Conservation (phyloP, 495 filamentous ascomycete genomes). For the Durotheca rogersii region DNA sequence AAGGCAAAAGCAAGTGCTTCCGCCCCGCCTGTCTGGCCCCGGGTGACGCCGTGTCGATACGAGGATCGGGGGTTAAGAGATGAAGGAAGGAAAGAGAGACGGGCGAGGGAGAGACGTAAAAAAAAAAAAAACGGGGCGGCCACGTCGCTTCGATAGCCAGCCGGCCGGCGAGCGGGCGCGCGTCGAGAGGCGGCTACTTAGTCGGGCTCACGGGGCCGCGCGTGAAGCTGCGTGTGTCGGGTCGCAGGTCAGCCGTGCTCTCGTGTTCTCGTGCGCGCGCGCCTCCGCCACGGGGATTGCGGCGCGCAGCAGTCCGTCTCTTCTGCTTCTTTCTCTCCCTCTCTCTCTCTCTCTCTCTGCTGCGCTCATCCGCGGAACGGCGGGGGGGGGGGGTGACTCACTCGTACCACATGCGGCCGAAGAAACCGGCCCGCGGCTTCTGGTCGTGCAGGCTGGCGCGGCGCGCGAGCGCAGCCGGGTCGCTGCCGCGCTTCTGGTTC, state of each 20-base stretch:
- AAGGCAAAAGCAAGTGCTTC: too few species aligned
- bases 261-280: not conserved
- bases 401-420: constrained; percentile 52
- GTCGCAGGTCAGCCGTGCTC: not conserved
- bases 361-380: too few species aligned
- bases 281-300: too few species aligned
- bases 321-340: not conserved
- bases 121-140: too few species aligned
- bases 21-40: too few species aligned
- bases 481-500: constrained; percentile 44
- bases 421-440: constrained; percentile 42
- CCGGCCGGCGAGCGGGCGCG: too few species aligned
- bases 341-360: too few species aligned
- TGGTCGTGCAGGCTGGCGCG: constrained; percentile 50
- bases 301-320: not conserved
- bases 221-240: constrained; percentile 29
- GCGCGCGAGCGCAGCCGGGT: constrained; percentile 41
- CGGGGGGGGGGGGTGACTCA: constrained; percentile 18
- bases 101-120: too few species aligned
- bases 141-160: too few species aligned
- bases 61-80: too few species aligned
- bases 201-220: constrained; percentile 25
- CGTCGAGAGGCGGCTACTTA: constrained; percentile 19
- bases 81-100: too few species aligned
- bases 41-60: too few species aligned